Evolutionary conservation across 2,329 filamentous ascomycete genomes (phyloP).

Genomic region (Microsporum audouinii): DNA sequence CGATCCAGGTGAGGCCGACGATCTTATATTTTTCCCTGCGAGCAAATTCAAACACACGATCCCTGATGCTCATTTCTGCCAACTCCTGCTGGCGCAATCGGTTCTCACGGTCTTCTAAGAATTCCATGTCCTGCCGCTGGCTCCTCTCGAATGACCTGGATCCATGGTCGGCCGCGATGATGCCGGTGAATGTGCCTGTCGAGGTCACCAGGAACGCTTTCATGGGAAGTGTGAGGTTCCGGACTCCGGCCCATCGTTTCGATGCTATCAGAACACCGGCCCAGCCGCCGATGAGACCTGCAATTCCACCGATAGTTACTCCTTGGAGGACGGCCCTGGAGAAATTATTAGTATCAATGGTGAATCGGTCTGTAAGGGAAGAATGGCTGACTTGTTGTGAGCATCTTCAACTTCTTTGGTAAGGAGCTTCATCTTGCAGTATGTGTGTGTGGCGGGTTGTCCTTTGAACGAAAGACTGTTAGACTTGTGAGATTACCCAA

Average conservation of each 20-base stretch:
- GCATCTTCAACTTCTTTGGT: constrained; percentile 83
- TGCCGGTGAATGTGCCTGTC: constrained; percentile 69
- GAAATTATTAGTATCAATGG: constrained; percentile 1
- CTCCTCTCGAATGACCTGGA: constrained; percentile 60
- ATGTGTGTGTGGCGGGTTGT: not conserved
- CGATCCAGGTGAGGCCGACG: constrained; percentile 70
- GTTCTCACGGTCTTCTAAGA: constrained; percentile 52
- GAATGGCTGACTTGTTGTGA: constrained; percentile 57
- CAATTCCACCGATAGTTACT: constrained; percentile 58
- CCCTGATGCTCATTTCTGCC: constrained; percentile 43
- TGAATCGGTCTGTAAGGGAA: not conserved
- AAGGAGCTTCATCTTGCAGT: constrained; percentile 72
- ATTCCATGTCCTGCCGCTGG: constrained; percentile 56
- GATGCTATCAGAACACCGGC: constrained; percentile 57
- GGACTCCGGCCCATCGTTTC: constrained; percentile 64
- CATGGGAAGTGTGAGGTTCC: constrained; percentile 75
- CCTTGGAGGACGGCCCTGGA: constrained; percentile 61
- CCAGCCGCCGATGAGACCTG: constrained; percentile 57
- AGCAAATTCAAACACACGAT: constrained; percentile 61
- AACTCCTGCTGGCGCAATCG: constrained; percentile 46
- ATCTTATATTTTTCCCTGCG: constrained; percentile 75
- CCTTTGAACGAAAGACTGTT: not conserved
- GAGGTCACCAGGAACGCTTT: constrained; percentile 82
- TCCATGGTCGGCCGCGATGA: constrained; percentile 69
- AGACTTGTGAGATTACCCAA: not conserved